Evolutionary conservation across 345 rosid species (phyloP), one percentile per base, ranked within the genome.

Genomic region (Salix dunnii): DNA sequence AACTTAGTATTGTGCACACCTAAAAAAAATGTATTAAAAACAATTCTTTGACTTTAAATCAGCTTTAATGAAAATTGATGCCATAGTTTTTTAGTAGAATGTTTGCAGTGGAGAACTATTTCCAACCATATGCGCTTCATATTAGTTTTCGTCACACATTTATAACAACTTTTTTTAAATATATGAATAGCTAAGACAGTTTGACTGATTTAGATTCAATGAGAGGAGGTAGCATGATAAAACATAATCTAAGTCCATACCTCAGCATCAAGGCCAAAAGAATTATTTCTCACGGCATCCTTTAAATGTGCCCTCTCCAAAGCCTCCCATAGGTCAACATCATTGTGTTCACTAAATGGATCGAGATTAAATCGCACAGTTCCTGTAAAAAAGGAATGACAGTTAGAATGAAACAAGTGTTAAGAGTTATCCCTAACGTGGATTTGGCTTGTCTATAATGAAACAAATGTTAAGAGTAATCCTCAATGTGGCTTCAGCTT

Each of bases 271-370:
- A 96, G 91, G 83, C 98, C 99, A 62, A 87, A 78, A 78, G 92
- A 78, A 80, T 84, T 96, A 82, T 92, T 92, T 71, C 93, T 78
- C 43, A 96, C 88, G 48, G 86, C 90, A 82, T 96, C 97, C 88
- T 94, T 96, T 82, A 96, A 79, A 83, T 95, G 96, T 70, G 99
- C 98, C 88, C 99, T 92, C 85, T 94, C 97, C 40, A 96, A 82
- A 73, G 99, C 92, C 81, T 96, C 99, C 99, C 99, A 96, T 23
- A 96, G 90, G 79, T 96, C 92, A 18, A 97, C 97, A 82, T 96
- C 99, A 51, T 88, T 96, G 85, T 96, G 98, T 81, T 96, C 99
- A 76, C 60, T 85, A 84, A 96, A 96, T 79, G 99, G 99, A 81
- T 96, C 99, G 40, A 96, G 99, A 83, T 96, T 96, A 79, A 94